Base-by-base conservation (phyloP, 2,329 filamentous ascomycete genomes). In the Apiospora aurea region DNA sequence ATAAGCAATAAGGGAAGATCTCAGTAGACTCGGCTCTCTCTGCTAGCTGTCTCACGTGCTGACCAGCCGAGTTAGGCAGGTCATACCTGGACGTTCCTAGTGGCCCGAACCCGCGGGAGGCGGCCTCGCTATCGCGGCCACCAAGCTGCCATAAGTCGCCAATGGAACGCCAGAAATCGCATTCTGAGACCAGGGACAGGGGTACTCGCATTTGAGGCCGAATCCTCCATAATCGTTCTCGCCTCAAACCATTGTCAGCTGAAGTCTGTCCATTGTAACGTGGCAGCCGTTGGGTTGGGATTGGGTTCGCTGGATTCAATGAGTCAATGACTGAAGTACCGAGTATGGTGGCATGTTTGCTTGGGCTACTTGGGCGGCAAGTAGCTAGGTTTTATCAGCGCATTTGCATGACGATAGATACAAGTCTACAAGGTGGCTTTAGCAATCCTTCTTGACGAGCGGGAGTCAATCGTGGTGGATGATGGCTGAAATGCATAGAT, bases 41-140 rank as follows among this genome's bases (percentile, higher is more conserved):
- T 34, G 51, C 2, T 57, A n/a, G 51, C 51, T 34, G 53, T 64
- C 57, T 64, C 57, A 41, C 34, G 57, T 64, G 57, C 57, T 41
- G 57, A 64, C 57, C 57, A 64, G 29, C 57, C 34, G 57, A 16
- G 41, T 64, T 64, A 64, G 57, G 57, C 57, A 64, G 57, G 57
- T 41, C 57, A 14, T 41, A 41, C 11, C 10, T 41, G 57, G 34
- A 34, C 34, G 2, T n/a, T 34, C 29, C 13, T n/a, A 64, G 57
- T 64, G 57, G 57, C 29, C 57, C 57, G 34, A 64, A 64, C 21
- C 57, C 34, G 57, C 57, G 57, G 57, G 57, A 64, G 21, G 57
- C 34, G 29, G 34, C 34, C 57, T 64, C 41, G 57, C 41, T n/a
- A 41, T 64, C 29, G 46, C 18, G 21, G 34, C 53, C 53, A 53